A percentile compares a stretch with the other conserved stretches of the same genome.
These are phyloP conservation scores for Lactifluus volemus DNA, from an alignment of 768 basidiomycete species.

Conservation along the genomic window DNA sequence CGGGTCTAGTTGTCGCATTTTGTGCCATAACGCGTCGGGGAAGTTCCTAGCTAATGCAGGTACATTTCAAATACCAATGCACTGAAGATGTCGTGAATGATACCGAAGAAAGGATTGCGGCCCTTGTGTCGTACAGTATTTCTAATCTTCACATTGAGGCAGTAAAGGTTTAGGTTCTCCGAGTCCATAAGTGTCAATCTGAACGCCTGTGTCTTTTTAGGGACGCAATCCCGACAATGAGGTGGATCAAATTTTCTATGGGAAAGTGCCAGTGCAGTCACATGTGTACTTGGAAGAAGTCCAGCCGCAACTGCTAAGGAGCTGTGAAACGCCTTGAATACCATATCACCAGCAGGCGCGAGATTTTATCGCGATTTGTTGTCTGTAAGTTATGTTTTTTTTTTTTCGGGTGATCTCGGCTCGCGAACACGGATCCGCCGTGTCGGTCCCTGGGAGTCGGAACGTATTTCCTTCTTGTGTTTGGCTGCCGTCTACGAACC, in stretches of 20 bases:
- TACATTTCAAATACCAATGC: background rate
- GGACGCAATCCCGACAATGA: background rate
- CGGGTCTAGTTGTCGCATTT: background rate
- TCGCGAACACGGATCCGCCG: background rate
- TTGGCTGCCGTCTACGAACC: background rate
- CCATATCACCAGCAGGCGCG: background rate
- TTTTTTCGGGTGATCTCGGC: background rate
- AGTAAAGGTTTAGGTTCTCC: background rate
- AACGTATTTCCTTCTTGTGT: background rate
- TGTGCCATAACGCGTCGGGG: background rate
- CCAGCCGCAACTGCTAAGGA: background rate
- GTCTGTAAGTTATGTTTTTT: background rate
- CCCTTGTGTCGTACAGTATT: background rate
- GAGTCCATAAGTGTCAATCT: background rate
- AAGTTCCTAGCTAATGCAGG: background rate
- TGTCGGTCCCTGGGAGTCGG: background rate
- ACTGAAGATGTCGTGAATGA: background rate
- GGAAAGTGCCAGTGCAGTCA: background rate
- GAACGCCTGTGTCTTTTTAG: background rate
- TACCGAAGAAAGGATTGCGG: background rate
- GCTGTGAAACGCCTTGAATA: background rate
- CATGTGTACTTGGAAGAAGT: background rate
- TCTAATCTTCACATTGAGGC: background rate
- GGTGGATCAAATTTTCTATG: background rate
- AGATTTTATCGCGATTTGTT: background rate